Percentiles rank a stretch among this genome's conserved stretches.
These are phyloP conservation scores for Yamadazyma paraphyllophila DNA, from an alignment of 805 yeast species.

Conservation along the genomic window DNA sequence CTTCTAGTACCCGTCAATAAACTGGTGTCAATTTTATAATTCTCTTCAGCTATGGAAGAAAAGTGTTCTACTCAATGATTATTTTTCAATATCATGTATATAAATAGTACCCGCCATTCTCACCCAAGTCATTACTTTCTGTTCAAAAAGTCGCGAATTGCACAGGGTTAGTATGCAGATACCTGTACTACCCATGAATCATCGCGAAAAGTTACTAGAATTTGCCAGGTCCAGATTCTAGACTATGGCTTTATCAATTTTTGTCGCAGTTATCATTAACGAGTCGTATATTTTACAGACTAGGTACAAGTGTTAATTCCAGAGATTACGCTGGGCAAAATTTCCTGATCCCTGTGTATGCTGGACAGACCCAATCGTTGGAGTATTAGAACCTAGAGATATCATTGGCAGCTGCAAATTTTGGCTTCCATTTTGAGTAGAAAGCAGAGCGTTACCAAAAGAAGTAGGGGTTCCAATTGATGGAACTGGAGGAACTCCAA, in stretches of 20 bases:
- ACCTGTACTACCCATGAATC: too few relatives aligned
- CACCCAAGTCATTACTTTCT: too few relatives aligned
- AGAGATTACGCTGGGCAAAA: slow-evolving; percentile 1
- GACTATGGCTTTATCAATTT: too few relatives aligned
- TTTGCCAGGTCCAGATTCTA: too few relatives aligned
- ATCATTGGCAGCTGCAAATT: slow-evolving; percentile 1
- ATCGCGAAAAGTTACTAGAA: not conserved
- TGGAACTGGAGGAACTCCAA: not conserved
- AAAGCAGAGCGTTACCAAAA: not conserved
- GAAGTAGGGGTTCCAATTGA: not conserved
- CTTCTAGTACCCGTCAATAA: too few relatives aligned
- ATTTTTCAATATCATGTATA: too few relatives aligned
- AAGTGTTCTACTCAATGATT: too few relatives aligned
- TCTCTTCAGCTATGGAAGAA: too few relatives aligned
- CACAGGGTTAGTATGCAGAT: too few relatives aligned
- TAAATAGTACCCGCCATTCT: too few relatives aligned
- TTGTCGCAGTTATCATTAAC: not conserved
- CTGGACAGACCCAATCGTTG: not conserved
- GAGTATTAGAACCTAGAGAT: not conserved
- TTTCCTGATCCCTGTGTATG: not conserved
- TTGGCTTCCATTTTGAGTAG: not conserved
- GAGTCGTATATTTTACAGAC: not conserved
- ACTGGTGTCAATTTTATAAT: too few relatives aligned
- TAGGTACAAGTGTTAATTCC: not conserved
- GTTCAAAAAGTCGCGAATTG: too few relatives aligned